Evolutionary conservation across 73 alveolate genomes (phyloP).

Genomic region (Tetrahymena malaccensis): DNA sequence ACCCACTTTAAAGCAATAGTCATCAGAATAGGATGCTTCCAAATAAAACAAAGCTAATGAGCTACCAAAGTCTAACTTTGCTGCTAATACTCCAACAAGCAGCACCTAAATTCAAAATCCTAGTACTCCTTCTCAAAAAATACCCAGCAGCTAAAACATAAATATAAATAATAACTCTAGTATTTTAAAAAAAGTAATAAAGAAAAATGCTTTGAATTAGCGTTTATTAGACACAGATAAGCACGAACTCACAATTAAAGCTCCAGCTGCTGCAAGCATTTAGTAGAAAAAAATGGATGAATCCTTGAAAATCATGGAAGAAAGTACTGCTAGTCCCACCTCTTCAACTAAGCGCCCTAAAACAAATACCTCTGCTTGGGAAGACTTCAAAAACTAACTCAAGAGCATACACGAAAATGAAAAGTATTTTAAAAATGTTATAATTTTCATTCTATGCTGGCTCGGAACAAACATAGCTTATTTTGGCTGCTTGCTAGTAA

Average conservation of each 20-base stretch:
- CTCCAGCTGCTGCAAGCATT: neutral
- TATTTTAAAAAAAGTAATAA: neutral
- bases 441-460: neutral
- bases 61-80: neutral
- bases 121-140: neutral
- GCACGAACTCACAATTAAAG: neutral
- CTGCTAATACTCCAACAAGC: neutral
- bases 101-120: no score
- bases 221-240: neutral
- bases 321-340: neutral
- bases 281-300: neutral
- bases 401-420: neutral
- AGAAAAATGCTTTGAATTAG: neutral
- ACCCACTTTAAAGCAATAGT: neutral
- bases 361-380: neutral
- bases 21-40: neutral
- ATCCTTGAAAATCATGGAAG: neutral
- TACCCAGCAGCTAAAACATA: neutral
- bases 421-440: neutral
- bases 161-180: neutral
- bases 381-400: neutral
- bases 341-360: neutral
- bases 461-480: neutral
- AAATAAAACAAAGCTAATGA: neutral
- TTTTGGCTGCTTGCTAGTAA: neutral